Conservation (phyloP, 345 rosid species). For the Brassica incana region DNA sequence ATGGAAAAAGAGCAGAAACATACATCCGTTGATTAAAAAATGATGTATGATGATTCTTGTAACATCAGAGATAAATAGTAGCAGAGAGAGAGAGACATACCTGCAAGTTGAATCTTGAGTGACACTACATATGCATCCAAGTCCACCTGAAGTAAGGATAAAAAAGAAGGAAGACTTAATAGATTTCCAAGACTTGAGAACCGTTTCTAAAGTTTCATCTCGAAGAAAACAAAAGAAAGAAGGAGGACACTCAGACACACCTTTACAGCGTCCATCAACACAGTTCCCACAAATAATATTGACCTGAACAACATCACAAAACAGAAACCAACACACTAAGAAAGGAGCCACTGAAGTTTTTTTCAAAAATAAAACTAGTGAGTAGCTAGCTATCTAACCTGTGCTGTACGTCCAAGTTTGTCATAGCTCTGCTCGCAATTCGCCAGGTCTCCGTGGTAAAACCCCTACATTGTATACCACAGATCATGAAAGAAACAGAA, state of each 20-base stretch:
- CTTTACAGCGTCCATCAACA: constrained; percentile 74
- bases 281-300: constrained; percentile 83
- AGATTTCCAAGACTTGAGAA: neutral
- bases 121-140: constrained; percentile 90
- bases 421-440: constrained; percentile 81
- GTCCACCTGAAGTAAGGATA: constrained; percentile 53
- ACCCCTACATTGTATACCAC: constrained; percentile 51
- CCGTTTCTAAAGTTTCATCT: neutral
- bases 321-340: constrained; percentile 6
- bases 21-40: neutral
- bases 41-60: neutral
- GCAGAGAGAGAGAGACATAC: constrained; percentile 41
- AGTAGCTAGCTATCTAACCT: constrained; percentile 48
- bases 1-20: constrained; percentile 25
- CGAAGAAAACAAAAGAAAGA: neutral
- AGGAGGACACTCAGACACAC: constrained; percentile 38
- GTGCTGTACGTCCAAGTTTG: constrained; percentile 89
- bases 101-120: constrained; percentile 81
- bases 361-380: neutral
- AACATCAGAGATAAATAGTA: constrained; percentile 13
- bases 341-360: neutral
- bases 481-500: neutral
- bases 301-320: constrained; percentile 49
- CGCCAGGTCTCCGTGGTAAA: constrained; percentile 72
- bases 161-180: neutral